Conservation (phyloP, 2,329 filamentous ascomycete species). For the Geosmithia flava region DNA sequence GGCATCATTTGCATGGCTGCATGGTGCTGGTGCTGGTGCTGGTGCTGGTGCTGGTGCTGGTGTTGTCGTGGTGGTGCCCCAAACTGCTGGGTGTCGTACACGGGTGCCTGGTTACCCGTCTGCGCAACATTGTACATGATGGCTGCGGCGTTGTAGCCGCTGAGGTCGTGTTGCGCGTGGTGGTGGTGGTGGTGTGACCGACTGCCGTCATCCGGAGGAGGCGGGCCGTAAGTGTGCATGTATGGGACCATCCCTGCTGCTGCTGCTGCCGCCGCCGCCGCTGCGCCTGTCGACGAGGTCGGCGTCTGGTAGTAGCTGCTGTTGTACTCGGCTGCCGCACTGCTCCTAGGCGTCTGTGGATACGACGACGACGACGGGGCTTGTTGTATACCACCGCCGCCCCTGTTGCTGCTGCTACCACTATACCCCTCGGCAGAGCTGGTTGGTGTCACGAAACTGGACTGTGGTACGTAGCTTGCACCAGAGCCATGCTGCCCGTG, state of each 20-base stretch:
- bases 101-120: slow-evolving; percentile 44
- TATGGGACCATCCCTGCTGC: no score
- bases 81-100: slow-evolving; percentile 71
- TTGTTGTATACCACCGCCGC: no score
- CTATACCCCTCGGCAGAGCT: slow-evolving; percentile 30
- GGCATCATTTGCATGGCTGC: slow-evolving; percentile 62
- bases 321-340: slow-evolving; percentile 44
- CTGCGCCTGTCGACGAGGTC: slow-evolving; percentile 12
- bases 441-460: slow-evolving; percentile 21
- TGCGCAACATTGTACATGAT: slow-evolving; percentile 74
- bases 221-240: no score
- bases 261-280: no score
- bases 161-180: slow-evolving; percentile 42
- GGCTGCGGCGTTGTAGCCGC: slow-evolving; percentile 47
- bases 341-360: slow-evolving; percentile 31
- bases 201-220: neutral
- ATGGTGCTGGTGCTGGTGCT: slow-evolving; percentile 57
- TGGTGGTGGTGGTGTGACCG: slow-evolving; percentile 51
- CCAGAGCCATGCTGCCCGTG: slow-evolving; percentile 48
- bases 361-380: slow-evolving; percentile 14
- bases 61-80: slow-evolving; percentile 25
- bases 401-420: slow-evolving; percentile 31
- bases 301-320: slow-evolving; percentile 47
- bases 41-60: no score
- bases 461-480: slow-evolving; percentile 37